Conservation (phyloP, 768 basidiomycete species). For the Amanita polypyramis region DNA sequence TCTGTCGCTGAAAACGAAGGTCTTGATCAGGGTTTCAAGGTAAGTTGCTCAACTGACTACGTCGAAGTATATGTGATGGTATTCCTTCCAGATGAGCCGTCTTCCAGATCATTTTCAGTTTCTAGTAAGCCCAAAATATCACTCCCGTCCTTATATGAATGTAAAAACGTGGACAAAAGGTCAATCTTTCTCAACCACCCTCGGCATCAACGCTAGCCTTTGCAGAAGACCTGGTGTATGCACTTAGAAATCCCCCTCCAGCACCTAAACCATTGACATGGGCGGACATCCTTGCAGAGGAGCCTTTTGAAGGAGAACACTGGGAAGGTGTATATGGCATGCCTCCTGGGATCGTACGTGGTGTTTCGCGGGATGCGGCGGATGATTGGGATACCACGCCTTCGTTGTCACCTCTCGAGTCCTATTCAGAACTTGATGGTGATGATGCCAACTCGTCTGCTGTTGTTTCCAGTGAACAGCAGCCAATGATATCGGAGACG, state of each 20-base stretch:
- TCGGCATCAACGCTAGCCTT: conserved; percentile 33
- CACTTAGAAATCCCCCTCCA: conserved; percentile 32
- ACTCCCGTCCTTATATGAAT: not conserved
- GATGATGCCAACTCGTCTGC: conserved; percentile 22
- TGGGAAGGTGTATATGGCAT: conserved; percentile 67
- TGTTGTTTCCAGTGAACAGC: not conserved
- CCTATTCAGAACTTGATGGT: conserved; percentile 37
- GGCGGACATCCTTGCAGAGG: conserved; percentile 71
- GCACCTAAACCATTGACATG: conserved; percentile 46
- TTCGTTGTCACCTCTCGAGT: conserved; percentile 56
- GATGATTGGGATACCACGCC: conserved; percentile 50
- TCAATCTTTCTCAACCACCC: conserved; percentile 47
- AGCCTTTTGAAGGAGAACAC: conserved; percentile 79
- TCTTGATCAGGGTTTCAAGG: conserved; percentile 59
- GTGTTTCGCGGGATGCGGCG: conserved; percentile 20
- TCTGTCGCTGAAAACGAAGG: conserved; percentile 40
- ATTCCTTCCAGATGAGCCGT: conserved; percentile 34
- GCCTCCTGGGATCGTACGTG: conserved; percentile 29
- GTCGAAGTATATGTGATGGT: not conserved
- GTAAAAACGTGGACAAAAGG: conserved; percentile 23
- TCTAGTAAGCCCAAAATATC: conserved; percentile 35
- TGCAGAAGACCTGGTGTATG: conserved; percentile 45
- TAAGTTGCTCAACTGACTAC: conserved; percentile 13
- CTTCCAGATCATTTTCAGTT: conserved; percentile 68
- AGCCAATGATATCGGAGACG: not conserved